Evolutionary conservation across 2,329 filamentous ascomycete genomes (phyloP).

Genomic region (Ophiocordyceps camponoti-saundersi): DNA sequence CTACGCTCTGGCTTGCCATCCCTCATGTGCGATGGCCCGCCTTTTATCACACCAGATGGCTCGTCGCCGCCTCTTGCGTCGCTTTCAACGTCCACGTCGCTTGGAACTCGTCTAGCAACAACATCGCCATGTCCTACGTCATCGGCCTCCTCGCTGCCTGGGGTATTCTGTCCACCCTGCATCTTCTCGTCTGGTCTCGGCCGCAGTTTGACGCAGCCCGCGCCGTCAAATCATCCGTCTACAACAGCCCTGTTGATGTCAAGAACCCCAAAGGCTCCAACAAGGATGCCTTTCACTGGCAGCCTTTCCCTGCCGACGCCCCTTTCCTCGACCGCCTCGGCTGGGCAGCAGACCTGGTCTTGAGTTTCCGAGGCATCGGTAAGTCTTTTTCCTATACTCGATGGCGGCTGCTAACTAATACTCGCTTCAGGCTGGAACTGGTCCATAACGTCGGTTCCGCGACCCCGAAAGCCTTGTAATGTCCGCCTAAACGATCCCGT

Average conservation of each 20-base stretch:
- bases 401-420: not conserved
- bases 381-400: constrained; percentile 5
- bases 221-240: constrained; percentile 15
- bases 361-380: constrained; percentile 38
- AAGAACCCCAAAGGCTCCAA: too few species aligned
- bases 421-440: constrained; percentile 36
- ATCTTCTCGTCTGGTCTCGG: constrained; percentile 33
- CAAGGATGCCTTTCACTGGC: constrained; percentile 22
- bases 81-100: constrained; percentile 26
- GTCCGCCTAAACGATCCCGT: constrained; percentile 18
- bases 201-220: constrained; percentile 41
- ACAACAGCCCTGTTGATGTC: too few species aligned
- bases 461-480: constrained; percentile 20
- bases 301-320: constrained; percentile 34
- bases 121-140: constrained; percentile 31
- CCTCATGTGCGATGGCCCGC: constrained; percentile 32
- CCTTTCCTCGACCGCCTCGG: constrained; percentile 30
- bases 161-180: constrained; percentile 30
- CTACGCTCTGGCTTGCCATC: constrained; percentile 36
- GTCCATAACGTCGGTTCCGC: constrained; percentile 31
- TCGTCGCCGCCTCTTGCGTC: constrained; percentile 25
- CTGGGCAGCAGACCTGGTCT: constrained; percentile 39
- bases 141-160: constrained; percentile 32
- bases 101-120: constrained; percentile 27
- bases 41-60: constrained; percentile 31